Evolutionary conservation across 1,284 basidiomycete species (phyloP).

Genomic region (Pascua sp.): DNA sequence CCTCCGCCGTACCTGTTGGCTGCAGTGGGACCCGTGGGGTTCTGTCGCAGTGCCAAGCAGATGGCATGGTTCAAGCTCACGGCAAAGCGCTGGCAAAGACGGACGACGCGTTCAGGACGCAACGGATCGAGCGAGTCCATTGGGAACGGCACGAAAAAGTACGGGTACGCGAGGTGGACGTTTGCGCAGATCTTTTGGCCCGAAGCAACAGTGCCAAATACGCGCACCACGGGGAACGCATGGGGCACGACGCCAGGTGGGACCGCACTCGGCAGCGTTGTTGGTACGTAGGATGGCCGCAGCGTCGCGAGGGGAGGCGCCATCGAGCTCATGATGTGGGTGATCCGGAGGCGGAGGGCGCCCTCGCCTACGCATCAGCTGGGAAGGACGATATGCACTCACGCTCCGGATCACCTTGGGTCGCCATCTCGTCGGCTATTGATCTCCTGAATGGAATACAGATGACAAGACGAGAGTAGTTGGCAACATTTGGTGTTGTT

Average conservation of each 20-base stretch:
- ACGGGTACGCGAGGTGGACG: constrained; percentile 69
- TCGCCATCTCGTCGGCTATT: constrained; percentile 5
- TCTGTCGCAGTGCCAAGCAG: constrained; percentile 45
- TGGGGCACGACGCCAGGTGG: constrained; percentile 52
- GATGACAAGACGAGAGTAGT: neutral
- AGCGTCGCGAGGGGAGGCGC: constrained; percentile 38
- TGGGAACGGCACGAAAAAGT: constrained; percentile 58
- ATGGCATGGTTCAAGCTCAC: constrained; percentile 48
- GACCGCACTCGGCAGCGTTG: constrained; percentile 60
- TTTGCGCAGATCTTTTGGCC: constrained; percentile 81
- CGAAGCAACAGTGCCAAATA: constrained; percentile 77
- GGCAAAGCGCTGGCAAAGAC: constrained; percentile 45
- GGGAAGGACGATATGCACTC: neutral
- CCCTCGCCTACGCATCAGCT: constrained; percentile 21
- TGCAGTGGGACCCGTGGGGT: constrained; percentile 29
- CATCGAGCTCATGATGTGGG: constrained; percentile 48
- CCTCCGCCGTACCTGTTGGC: constrained; percentile 33
- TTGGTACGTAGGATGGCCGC: constrained; percentile 29
- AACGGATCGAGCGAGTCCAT: constrained; percentile 44
- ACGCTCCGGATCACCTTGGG: constrained; percentile 24
- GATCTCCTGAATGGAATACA: neutral
- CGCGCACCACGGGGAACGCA: constrained; percentile 72
- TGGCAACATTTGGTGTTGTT: too few species aligned
- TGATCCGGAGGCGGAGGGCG: constrained; percentile 47
- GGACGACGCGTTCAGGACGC: constrained; percentile 47